Conservation (phyloP, 2,329 filamentous ascomycete species). For the Diaporthe caulivora region DNA sequence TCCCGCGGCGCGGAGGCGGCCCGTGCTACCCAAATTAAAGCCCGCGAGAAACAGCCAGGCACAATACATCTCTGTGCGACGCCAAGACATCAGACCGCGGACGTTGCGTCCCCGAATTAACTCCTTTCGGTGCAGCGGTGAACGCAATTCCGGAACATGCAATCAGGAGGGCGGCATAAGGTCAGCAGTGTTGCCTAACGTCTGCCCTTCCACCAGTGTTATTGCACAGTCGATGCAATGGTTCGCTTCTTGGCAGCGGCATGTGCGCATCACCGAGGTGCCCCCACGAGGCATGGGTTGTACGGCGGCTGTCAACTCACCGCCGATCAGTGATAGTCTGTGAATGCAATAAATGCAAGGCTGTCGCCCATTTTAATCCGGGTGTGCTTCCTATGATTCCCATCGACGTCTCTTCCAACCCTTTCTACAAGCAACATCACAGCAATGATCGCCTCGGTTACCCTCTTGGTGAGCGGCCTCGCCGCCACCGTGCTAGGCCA, state of each 20-base stretch:
- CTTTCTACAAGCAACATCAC: too few relatives aligned
- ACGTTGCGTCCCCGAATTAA: conserved; percentile 14
- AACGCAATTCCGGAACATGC: conserved; percentile 17
- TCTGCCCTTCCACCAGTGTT: background rate
- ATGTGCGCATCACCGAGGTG: background rate
- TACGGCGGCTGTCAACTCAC: background rate
- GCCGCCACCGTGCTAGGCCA: conserved; percentile 49
- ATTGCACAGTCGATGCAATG: background rate
- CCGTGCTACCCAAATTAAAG: conserved; percentile 14
- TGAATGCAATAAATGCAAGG: background rate
- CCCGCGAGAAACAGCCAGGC: background rate
- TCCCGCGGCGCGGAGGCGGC: background rate
- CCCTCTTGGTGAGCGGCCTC: conserved; percentile 34
- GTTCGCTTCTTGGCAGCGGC: background rate
- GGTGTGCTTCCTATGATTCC: background rate
- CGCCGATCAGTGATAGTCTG: background rate
- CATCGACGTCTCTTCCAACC: background rate
- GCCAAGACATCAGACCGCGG: conserved; percentile 22
- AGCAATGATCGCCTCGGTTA: conserved; percentile 10
- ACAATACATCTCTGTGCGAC: background rate
- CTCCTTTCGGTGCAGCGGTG: conserved; percentile 10
- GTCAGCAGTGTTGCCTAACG: too few relatives aligned
- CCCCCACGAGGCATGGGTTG: conserved; percentile 7
- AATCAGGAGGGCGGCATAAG: background rate
- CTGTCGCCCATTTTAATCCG: background rate